Conservation (phyloP, 305 asterid species). For the Fraxinus paxiana region DNA sequence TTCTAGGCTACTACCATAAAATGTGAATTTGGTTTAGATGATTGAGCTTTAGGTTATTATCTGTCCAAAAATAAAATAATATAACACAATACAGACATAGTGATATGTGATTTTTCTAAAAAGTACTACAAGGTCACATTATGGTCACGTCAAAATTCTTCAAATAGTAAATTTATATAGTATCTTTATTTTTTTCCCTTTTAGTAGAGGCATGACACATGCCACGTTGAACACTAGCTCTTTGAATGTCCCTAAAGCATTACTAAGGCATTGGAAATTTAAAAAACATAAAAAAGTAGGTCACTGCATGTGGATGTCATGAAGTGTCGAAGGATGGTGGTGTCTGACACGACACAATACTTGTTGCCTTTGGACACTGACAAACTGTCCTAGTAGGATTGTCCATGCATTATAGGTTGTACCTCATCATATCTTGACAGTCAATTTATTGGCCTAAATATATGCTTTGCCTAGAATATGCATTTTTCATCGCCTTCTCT, state of each 20-base stretch:
- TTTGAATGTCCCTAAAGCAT: background rate
- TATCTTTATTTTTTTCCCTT: background rate
- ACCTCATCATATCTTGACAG: background rate
- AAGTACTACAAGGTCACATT: background rate
- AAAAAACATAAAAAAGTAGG: background rate
- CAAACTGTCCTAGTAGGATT: background rate
- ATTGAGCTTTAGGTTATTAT: background rate
- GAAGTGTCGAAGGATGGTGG: background rate
- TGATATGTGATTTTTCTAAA: background rate
- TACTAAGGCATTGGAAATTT: background rate
- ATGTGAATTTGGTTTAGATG: background rate
- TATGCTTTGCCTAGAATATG: background rate
- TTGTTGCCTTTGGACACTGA: background rate
- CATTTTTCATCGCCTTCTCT: conserved; percentile 17
- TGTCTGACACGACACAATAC: background rate
- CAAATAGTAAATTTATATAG: background rate
- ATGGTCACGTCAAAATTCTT: background rate
- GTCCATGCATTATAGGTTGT: background rate
- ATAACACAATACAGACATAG: background rate
- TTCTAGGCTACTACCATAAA: background rate
- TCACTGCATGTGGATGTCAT: background rate
- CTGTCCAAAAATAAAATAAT: background rate
- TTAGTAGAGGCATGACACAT: background rate
- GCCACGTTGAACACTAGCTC: background rate
- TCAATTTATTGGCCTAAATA: background rate